Percentiles rank a stretch among this genome's conserved stretches.
Conservation (phyloP, 2,329 filamentous ascomycete genomes). For the Acrodontium crateriforme region DNA sequence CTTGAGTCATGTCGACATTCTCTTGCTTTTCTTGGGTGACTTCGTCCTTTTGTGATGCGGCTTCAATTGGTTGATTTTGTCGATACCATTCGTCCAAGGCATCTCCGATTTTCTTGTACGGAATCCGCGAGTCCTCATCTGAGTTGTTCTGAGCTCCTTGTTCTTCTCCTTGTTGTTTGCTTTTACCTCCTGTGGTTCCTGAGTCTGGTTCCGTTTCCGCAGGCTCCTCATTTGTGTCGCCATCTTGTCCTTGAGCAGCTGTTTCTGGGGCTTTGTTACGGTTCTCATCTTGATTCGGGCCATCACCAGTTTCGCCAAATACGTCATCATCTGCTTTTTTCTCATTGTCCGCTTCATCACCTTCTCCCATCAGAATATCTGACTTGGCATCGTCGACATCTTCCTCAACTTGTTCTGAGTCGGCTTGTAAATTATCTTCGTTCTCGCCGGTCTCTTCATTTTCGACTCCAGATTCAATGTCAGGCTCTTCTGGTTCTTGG, state of each 20-base stretch:
- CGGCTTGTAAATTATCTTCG: slow-evolving; percentile 48
- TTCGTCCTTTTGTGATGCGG: slow-evolving; percentile 35
- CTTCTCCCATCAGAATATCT: slow-evolving; percentile 16
- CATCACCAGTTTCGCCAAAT: slow-evolving; percentile 26
- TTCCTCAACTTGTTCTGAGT: slow-evolving; percentile 33
- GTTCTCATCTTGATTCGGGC: slow-evolving; percentile 8
- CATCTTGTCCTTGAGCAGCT: slow-evolving; percentile 28
- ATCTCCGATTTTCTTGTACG: slow-evolving; percentile 91
- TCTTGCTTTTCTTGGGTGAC: slow-evolving; percentile 34
- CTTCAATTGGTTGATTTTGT: slow-evolving; percentile 64
- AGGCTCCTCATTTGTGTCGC: slow-evolving; percentile 26
- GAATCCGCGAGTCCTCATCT: slow-evolving; percentile 34
- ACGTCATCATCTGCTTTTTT: slow-evolving; percentile 31
- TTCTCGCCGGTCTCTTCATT: slow-evolving; percentile 22
- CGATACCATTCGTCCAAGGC: slow-evolving; percentile 86
- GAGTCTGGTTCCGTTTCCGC: slow-evolving; percentile 22
- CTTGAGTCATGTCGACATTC: slow-evolving; percentile 58
- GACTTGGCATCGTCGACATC: slow-evolving; percentile 29
- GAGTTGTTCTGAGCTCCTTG: slow-evolving; percentile 6
- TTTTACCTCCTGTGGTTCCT: slow-evolving; percentile 27
- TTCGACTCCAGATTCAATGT: slow-evolving; percentile 6
- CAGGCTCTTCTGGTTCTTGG: slow-evolving; percentile 12
- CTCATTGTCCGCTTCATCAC: slow-evolving; percentile 24
- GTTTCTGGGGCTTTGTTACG: slow-evolving; percentile 13
- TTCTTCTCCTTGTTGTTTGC: slow-evolving; percentile 4